phyloP scores from a whole-genome alignment of 1,284 basidiomycete species.

The Peniophora sp. region DNA sequence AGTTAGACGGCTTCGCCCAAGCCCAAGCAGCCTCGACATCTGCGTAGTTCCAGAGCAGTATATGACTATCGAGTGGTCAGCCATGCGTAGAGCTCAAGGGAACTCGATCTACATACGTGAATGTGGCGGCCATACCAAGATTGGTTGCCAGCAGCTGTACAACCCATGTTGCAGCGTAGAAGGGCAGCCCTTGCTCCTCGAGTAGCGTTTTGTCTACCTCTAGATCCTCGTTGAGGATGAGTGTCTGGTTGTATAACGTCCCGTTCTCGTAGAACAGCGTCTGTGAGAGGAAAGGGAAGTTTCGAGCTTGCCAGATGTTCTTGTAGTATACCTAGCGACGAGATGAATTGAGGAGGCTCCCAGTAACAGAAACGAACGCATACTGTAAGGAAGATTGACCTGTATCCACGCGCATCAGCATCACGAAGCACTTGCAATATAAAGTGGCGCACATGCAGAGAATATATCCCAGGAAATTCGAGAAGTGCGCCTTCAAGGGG shows the following conservation, averaged over 20 bases:
- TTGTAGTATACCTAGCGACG: background rate
- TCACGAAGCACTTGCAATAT: no score
- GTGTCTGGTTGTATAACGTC: slow-evolving; percentile 24
- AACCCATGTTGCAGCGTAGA: slow-evolving; percentile 26
- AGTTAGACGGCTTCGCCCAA: slow-evolving; percentile 4
- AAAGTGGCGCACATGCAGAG: slow-evolving; percentile 26
- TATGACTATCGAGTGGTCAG: slow-evolving; percentile 17
- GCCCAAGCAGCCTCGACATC: slow-evolving; percentile 27
- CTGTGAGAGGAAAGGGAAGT: slow-evolving; percentile 28
- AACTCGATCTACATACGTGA: slow-evolving; percentile 17
- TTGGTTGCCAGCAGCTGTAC: slow-evolving; percentile 32
- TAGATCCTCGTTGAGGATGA: slow-evolving; percentile 28
- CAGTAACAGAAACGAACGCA: slow-evolving; percentile 30
- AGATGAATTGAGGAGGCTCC: slow-evolving; percentile 11
- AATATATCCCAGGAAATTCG: background rate
- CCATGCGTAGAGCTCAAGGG: no score
- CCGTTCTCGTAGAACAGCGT: slow-evolving; percentile 32
- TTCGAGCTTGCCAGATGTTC: background rate
- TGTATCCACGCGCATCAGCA: no score
- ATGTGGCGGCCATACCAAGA: slow-evolving; percentile 33
- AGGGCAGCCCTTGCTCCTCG: slow-evolving; percentile 30
- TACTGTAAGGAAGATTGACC: no score
- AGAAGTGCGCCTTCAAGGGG: slow-evolving; percentile 4
- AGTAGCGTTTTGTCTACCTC: slow-evolving; percentile 34
- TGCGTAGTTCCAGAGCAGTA: slow-evolving; percentile 38